A percentile compares a stretch with the other conserved stretches of the same genome.
Evolutionary conservation across 163 green algal genomes (phyloP).

Genomic region (Chlamydomonas reinhardtii): DNA sequence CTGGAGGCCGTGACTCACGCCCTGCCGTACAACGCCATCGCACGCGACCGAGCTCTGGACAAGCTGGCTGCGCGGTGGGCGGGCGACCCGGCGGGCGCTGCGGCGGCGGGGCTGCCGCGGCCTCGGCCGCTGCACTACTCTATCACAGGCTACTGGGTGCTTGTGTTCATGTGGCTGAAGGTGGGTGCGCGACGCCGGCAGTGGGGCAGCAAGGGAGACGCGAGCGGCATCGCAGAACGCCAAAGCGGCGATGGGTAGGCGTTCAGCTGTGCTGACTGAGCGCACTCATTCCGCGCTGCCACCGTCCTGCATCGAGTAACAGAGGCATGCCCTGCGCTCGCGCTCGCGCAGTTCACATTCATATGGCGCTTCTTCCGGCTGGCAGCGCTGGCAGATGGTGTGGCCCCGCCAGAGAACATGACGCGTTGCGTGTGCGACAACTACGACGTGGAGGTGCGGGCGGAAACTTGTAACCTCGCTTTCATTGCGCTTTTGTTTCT

Average conservation of each 20-base stretch:
- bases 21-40: slow-evolving; percentile 91
- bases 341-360: slow-evolving; percentile 72
- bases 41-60: slow-evolving; percentile 72
- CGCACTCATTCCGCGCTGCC: too few species aligned
- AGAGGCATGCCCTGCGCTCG: background rate
- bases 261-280: too few species aligned
- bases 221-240: too few species aligned
- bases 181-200: slow-evolving; percentile 44
- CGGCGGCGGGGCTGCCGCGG: background rate
- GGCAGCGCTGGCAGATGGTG: slow-evolving; percentile 83
- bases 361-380: slow-evolving; percentile 95
- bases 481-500: too few species aligned
- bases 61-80: slow-evolving; percentile 34
- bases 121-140: slow-evolving; percentile 65
- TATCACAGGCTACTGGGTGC: slow-evolving; percentile 79
- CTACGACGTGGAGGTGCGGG: slow-evolving; percentile 87
- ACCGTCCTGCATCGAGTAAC: too few species aligned
- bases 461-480: too few species aligned
- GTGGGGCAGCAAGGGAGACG: too few species aligned
- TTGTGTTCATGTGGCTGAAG: slow-evolving; percentile 98
- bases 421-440: slow-evolving; percentile 91
- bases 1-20: slow-evolving; percentile 88
- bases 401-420: slow-evolving; percentile 96
- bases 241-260: too few species aligned
- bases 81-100: background rate